phyloP scores from a whole-genome alignment of 345 rosid species.

The Kernera saxatilis region DNA sequence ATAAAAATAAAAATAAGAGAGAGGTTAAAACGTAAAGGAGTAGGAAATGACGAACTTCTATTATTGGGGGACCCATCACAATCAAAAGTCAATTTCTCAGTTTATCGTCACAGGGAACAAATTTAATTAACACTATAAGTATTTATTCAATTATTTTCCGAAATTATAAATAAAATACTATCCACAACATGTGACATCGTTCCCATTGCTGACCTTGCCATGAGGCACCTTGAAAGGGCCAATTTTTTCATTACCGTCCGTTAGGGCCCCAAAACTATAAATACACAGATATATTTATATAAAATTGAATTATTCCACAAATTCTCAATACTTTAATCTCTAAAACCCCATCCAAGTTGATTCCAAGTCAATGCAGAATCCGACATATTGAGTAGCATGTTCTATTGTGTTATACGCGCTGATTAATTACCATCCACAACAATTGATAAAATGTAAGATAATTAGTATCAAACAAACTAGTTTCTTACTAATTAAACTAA shows the following conservation, averaged over 20 bases:
- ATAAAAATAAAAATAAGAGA: no score
- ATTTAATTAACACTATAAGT: neutral
- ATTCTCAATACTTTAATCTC: neutral
- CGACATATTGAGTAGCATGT: slow-evolving; percentile 28
- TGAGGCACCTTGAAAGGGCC: slow-evolving; percentile 31
- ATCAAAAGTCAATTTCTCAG: slow-evolving; percentile 32
- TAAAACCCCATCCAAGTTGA: slow-evolving; percentile 7
- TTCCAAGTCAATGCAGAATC: slow-evolving; percentile 21
- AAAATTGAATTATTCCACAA: neutral
- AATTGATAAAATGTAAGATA: neutral
- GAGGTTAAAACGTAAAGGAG: slow-evolving; percentile 1
- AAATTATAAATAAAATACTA: neutral
- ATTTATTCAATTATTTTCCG: slow-evolving; percentile 4
- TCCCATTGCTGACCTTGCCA: slow-evolving; percentile 33
- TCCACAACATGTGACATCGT: slow-evolving; percentile 28
- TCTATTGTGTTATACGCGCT: neutral
- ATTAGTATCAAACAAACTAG: neutral
- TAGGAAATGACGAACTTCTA: slow-evolving; percentile 16
- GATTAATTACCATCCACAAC: neutral
- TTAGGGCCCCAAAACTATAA: slow-evolving; percentile 16
- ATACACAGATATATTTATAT: neutral
- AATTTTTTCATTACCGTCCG: slow-evolving; percentile 9
- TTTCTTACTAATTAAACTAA: neutral
- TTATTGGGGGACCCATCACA: slow-evolving; percentile 27
- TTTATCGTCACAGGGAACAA: slow-evolving; percentile 22